Base-by-base conservation (phyloP, 495 filamentous ascomycete species). In the Achaetomiella virescens region DNA sequence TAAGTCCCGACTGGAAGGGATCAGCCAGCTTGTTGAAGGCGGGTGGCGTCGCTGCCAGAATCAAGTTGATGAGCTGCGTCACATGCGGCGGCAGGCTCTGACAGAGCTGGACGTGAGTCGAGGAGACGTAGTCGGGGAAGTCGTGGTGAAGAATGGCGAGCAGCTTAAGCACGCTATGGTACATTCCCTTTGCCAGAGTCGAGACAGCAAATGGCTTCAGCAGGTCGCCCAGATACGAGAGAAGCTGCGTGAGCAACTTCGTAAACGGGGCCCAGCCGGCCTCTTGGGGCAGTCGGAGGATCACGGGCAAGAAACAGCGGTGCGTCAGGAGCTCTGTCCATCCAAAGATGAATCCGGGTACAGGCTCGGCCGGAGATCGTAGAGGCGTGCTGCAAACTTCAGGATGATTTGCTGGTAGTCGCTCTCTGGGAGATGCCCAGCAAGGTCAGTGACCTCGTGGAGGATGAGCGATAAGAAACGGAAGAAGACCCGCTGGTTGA, bases 401-500 rank as follows among this genome's bases (percentile, higher is more conserved):
- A 90, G 76, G 66, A 89, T 74, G 68, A 91, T 84, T 11, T 84
- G 82, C 50, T 85, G 78, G 57, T 86, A 80, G 44, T 84, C 83
- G 22, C 78, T 78, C 25, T 78, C 70, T 4, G 66, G 37, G 9
- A 77, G 52, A 2, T 70, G 63, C n/a, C 68, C 68, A 3, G 69
- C 65, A 27, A 70, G 53, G 5, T 57, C 48, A 25, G 65, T 61
- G 38, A 75, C 58, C 57, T 91, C 84, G 65, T 84, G 89, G 4
- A 97, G 75, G 35, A 97, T 78, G 61, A 83, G 86, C 1, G 91
- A 90, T 67, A 96, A 91, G 49, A 97, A 79, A 22, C 93, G 83
- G 82, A 89, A 91, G 76, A 96, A 97, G 52, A 93, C 88, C 45
- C 87, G 86, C 62, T 90, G 86, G 63, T 86, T 91, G 77, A 95